These are phyloP conservation scores for Pinus tabuliformis DNA, from an alignment of 75 land plant genomes.

Conservation along the genomic window DNA sequence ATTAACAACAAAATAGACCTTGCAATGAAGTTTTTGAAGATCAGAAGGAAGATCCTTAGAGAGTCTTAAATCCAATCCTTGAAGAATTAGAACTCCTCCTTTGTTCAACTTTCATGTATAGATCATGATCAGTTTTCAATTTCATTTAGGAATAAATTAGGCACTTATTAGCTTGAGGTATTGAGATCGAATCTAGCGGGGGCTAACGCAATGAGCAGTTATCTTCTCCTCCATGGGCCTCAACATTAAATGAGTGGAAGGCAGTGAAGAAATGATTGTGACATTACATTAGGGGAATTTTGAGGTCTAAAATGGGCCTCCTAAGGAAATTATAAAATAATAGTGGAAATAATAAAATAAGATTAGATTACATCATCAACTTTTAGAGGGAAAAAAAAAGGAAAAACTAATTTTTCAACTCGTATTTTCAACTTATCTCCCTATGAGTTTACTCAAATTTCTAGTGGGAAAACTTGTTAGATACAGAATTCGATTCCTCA, in stretches of 20 bases:
- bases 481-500: too few species aligned
- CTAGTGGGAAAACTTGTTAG: too few species aligned
- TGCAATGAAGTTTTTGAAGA: constrained; percentile 82
- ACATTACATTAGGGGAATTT: too few species aligned
- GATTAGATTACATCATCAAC: too few species aligned
- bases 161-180: constrained; percentile 51
- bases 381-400: too few species aligned
- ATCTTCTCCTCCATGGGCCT: constrained; percentile 50
- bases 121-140: background rate
- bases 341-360: too few species aligned
- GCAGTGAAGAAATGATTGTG: constrained; percentile 61
- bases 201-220: constrained; percentile 53
- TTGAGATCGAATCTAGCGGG: constrained; percentile 59
- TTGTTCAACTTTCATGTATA: constrained; percentile 26
- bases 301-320: too few species aligned
- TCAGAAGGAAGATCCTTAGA: constrained; percentile 79
- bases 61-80: constrained; percentile 73
- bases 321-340: too few species aligned
- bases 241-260: constrained; percentile 65
- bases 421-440: too few species aligned
- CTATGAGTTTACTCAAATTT: too few species aligned
- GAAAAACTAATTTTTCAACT: too few species aligned
- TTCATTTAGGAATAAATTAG: background rate
- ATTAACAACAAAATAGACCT: constrained; percentile 22
- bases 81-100: constrained; percentile 62